Evolutionary conservation across 371 early-diverging fungal genomes (phyloP), one percentile per base, ranked within the genome.

Genomic region (Syncephalastrum contaminatum): DNA sequence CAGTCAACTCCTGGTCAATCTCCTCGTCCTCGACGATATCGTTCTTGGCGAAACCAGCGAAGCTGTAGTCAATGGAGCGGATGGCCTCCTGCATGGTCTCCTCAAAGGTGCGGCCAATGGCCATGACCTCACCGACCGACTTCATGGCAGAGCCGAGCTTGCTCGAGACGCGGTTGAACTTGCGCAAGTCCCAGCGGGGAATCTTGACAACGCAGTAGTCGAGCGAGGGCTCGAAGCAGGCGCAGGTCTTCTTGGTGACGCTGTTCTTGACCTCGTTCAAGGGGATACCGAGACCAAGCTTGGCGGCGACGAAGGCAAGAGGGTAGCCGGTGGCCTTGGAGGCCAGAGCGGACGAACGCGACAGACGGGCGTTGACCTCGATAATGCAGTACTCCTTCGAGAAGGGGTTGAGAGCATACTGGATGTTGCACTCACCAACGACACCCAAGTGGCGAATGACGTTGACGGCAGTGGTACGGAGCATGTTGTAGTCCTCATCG

Each of bases 371-470:
- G 70, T 97, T 97, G 70, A 97, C 93, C 68, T 97, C 97, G 63
- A 97, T 97, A 59, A 97, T 88, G 64, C 79, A 83, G 78, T 93
- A 97, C 69, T 97, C 94, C 44, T 84, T 65, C 50, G 85, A 84
- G 45, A 87, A 62, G 18, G 97, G 97, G 71, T 93, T 91, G 57
- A 96, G 84, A 41, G 95, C 95, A 57, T 95, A 97, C 69, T 97
- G 96, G 14, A 97, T 88, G 63, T 97, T 97, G 77, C 97, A 97
- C 71, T 97, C 97, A 60, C 97, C 97, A 36, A 97, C 91, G n/a
- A 97, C 95, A 63, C 96, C 96, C 62, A 97, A 68, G 63, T 97
- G 94, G 53, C 96, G 85, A 54, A 95, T 88, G 46, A 97, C 88
- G 62, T 94, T 95, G 78, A 95, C 87, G 20, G 97, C 97, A 25